These are phyloP conservation scores for Inga laurina DNA, from an alignment of 306 rosid genomes.

Conservation along the genomic window DNA sequence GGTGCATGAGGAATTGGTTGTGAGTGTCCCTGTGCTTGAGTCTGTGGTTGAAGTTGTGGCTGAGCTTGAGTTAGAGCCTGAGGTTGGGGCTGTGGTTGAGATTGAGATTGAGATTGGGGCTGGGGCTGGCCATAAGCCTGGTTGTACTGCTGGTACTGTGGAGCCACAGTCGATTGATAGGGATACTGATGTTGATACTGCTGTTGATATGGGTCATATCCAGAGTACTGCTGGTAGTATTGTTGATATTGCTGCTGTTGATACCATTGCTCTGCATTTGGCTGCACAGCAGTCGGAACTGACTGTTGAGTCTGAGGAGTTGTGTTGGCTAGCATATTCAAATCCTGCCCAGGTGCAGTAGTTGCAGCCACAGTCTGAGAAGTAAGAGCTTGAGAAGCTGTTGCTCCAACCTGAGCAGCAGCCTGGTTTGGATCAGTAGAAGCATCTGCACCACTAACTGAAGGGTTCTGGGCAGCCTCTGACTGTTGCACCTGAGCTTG, in stretches of 20 bases:
- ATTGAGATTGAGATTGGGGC: conserved; percentile 32
- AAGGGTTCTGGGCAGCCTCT: conserved; percentile 48
- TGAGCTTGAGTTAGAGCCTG: conserved; percentile 42
- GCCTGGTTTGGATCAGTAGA: conserved; percentile 59
- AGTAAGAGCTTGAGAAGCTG: conserved; percentile 55
- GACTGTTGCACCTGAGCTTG: conserved; percentile 71
- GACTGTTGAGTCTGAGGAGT: conserved; percentile 65
- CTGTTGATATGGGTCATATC: conserved; percentile 88
- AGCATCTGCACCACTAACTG: conserved; percentile 48
- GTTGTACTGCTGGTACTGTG: conserved; percentile 56
- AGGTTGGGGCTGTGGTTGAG: conserved; percentile 27
- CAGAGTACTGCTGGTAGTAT: conserved; percentile 91
- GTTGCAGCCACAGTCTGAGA: conserved; percentile 54
- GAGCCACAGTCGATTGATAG: conserved; percentile 68
- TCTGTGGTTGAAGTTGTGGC: conserved; percentile 44
- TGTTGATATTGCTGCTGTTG: conserved; percentile 94
- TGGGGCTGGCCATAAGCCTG: conserved; percentile 60
- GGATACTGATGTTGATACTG: conserved; percentile 89
- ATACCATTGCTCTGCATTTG: conserved; percentile 84
- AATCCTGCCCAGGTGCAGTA: conserved; percentile 60
- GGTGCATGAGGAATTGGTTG: conserved; percentile 48
- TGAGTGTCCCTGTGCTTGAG: conserved; percentile 42
- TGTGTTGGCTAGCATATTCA: conserved; percentile 52
- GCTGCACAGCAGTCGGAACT: conserved; percentile 55
- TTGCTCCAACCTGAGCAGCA: conserved; percentile 43